A percentile compares a stretch with the other conserved stretches of the same genome.
Conservation (phyloP, 169 alveolate genomes). For the Haemoproteus tartakovskyi region DNA sequence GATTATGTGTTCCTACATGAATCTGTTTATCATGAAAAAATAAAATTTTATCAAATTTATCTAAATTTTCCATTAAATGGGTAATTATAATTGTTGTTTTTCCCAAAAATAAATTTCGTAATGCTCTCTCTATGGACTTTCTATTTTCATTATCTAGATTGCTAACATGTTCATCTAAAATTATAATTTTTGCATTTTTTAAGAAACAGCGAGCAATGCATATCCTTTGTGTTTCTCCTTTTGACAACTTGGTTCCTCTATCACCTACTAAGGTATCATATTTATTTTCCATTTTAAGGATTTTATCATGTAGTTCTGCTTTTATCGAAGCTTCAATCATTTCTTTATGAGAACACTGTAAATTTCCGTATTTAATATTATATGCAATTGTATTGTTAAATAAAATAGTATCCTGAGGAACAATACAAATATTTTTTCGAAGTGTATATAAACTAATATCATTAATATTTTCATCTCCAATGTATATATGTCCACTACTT, state of each 20-base stretch:
- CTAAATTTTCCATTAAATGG: conserved; percentile 45
- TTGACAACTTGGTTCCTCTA: conserved; percentile 94
- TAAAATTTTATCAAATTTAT: conserved; percentile 41
- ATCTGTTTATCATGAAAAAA: conserved; percentile 39
- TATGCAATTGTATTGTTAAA: conserved; percentile 87
- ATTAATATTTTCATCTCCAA: conserved; percentile 86
- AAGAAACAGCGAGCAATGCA: conserved; percentile 96
- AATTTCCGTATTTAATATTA: conserved; percentile 87
- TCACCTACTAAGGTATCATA: conserved; percentile 94
- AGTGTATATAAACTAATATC: conserved; percentile 77
- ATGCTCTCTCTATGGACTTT: conserved; percentile 55
- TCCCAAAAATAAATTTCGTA: conserved; percentile 51
- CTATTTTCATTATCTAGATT: conserved; percentile 92
- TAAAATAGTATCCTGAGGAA: conserved; percentile 91
- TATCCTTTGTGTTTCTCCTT: conserved; percentile 98
- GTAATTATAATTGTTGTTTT: conserved; percentile 65
- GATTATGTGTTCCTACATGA: conserved; percentile 34
- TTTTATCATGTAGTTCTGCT: conserved; percentile 64
- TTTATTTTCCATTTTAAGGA: conserved; percentile 42
- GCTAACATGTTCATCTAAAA: conserved; percentile 98
- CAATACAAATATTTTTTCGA: conserved; percentile 84
- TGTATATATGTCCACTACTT: conserved; percentile 78
- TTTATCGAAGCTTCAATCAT: conserved; percentile 59
- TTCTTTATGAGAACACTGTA: conserved; percentile 78
- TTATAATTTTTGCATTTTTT: conserved; percentile 91